Percentiles rank a stretch among this genome's conserved stretches.
Conservation (phyloP, 495 filamentous ascomycete genomes). For the Xylaria intraflava region DNA sequence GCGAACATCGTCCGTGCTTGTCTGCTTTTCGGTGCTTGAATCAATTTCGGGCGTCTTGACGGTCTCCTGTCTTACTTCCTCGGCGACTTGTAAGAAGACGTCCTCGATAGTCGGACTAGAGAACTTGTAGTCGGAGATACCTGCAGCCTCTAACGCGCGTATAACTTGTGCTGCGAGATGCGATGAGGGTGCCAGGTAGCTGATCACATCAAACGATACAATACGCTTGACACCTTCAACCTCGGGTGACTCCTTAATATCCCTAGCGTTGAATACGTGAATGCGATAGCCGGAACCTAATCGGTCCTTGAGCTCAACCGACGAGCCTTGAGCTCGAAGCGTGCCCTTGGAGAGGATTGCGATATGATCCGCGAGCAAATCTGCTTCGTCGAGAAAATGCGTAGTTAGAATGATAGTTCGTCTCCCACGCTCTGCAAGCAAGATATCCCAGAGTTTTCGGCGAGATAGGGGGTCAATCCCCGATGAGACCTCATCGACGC, state of each 20-base stretch:
- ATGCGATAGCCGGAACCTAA: conserved; percentile 73
- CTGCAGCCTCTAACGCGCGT: conserved; percentile 52
- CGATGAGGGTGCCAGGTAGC: conserved; percentile 61
- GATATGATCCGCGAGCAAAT: conserved; percentile 69
- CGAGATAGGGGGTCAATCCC: conserved; percentile 76
- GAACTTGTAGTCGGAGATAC: conserved; percentile 64
- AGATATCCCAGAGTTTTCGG: conserved; percentile 84
- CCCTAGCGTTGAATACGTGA: conserved; percentile 52
- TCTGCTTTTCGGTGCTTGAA: conserved; percentile 19
- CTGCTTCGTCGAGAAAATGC: conserved; percentile 76
- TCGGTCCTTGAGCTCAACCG: conserved; percentile 64
- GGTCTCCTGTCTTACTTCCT: conserved; percentile 49
- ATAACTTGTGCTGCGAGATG: conserved; percentile 60
- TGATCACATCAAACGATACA: conserved; percentile 57
- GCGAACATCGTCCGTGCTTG: conserved; percentile 16
- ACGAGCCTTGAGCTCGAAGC: conserved; percentile 65
- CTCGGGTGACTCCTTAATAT: conserved; percentile 39
- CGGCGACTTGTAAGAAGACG: conserved; percentile 76
- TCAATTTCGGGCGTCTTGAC: conserved; percentile 14
- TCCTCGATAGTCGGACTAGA: conserved; percentile 82
- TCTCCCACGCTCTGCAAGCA: conserved; percentile 68
- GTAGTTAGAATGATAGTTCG: conserved; percentile 81
- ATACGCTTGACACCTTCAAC: conserved; percentile 52
- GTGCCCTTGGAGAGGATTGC: conserved; percentile 69
- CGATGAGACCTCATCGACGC: conserved; percentile 79